Conservation (phyloP, 345 rosid genomes). For the Salix koriyanagi region DNA sequence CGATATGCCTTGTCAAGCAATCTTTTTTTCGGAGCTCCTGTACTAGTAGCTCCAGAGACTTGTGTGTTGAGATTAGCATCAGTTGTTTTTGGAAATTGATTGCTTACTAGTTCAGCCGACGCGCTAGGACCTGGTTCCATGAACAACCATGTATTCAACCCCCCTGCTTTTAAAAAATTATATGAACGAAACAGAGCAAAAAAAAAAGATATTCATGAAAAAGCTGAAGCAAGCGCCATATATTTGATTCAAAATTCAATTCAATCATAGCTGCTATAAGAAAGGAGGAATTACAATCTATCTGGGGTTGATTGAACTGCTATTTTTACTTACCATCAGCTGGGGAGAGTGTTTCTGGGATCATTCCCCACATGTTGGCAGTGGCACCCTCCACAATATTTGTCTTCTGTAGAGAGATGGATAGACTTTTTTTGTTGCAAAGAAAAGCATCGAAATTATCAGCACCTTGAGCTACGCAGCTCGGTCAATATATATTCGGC, state of each 20-base stretch:
- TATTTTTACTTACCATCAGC: neutral
- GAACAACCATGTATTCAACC: neutral
- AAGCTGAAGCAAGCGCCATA: neutral
- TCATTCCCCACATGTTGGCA: neutral
- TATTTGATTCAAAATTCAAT: neutral
- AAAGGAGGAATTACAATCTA: neutral
- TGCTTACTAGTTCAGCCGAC: neutral
- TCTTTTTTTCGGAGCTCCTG: neutral
- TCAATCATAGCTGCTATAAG: neutral
- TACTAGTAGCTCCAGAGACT: neutral
- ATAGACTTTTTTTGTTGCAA: neutral
- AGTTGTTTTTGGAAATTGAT: neutral
- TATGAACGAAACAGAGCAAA: neutral
- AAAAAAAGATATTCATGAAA: too few relatives aligned
- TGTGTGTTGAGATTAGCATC: neutral
- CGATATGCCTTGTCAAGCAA: neutral
- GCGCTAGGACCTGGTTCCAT: neutral
- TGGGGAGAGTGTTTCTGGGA: too few relatives aligned
- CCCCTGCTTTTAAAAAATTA: neutral
- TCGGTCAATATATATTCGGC: neutral
- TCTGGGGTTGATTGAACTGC: neutral
- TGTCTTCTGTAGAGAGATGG: neutral
- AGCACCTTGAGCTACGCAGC: neutral
- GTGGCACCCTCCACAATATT: neutral
- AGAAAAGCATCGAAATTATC: neutral